Conservation (phyloP, 1,139 yeast genomes). For the Geotrichum carabidarum region DNA sequence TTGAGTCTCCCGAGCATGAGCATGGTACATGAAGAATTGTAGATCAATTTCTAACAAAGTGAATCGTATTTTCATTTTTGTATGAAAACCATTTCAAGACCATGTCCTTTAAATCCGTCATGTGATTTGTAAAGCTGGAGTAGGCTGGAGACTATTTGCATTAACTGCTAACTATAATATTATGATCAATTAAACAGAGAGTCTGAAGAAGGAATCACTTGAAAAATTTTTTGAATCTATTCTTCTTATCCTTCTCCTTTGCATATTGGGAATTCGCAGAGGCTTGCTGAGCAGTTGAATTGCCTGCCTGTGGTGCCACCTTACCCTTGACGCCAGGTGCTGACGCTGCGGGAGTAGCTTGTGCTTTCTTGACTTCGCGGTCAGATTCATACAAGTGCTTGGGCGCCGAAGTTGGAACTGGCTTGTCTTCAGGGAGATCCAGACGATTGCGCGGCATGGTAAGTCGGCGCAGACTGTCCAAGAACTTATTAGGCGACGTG, state of each 20-base stretch:
- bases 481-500: constrained; percentile 55
- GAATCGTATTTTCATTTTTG: no score
- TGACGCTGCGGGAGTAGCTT: neutral
- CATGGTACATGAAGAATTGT: neutral
- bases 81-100: no score
- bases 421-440: constrained; percentile 13
- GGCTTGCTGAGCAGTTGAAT: no score
- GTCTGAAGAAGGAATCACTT: neutral
- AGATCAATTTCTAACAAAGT: no score
- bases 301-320: neutral
- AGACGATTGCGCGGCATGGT: constrained; percentile 16
- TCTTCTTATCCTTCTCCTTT: neutral
- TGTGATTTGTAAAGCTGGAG: no score
- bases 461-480: constrained; percentile 36
- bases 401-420: constrained; percentile 12
- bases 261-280: neutral
- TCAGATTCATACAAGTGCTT: constrained; percentile 14
- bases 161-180: no score
- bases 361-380: constrained; percentile 1
- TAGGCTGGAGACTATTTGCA: no score
- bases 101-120: no score
- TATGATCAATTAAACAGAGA: no score
- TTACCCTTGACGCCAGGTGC: neutral
- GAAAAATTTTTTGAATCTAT: neutral
- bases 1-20: neutral